Evolutionary conservation across 2,329 filamentous ascomycete species (phyloP).

Genomic region (Penicillium concentricum): DNA sequence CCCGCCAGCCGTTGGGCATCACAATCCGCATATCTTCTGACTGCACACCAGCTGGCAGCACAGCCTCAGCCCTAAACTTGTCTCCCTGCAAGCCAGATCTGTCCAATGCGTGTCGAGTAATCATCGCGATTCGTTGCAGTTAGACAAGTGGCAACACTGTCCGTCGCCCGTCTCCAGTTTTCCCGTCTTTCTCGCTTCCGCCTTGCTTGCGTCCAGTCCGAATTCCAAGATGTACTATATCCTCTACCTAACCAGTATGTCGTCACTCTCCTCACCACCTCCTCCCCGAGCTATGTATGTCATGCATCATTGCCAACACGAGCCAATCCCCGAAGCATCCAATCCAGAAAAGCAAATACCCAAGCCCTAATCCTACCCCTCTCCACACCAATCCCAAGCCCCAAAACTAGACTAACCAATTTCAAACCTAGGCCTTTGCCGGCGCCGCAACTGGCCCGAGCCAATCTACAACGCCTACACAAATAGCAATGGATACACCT

Average conservation of each 20-base stretch:
- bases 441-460: slow-evolving; percentile 89
- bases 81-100: slow-evolving; percentile 12
- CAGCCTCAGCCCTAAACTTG: slow-evolving; percentile 17
- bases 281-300: slow-evolving; percentile 9
- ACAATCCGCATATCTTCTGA: slow-evolving; percentile 10
- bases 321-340: neutral
- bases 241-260: slow-evolving; percentile 74
- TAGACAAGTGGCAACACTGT: neutral
- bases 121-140: neutral
- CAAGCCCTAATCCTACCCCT: no score
- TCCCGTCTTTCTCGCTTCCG: neutral
- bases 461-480: slow-evolving; percentile 83
- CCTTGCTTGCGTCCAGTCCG: neutral
- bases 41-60: neutral
- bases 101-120: slow-evolving; percentile 24
- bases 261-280: slow-evolving; percentile 2
- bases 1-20: slow-evolving; percentile 19
- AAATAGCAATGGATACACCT: slow-evolving; percentile 74
- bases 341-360: neutral
- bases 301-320: slow-evolving; percentile 11
- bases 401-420: slow-evolving; percentile 13
- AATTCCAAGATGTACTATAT: slow-evolving; percentile 47
- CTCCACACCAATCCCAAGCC: neutral
- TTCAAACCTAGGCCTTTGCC: slow-evolving; percentile 73
- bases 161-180: neutral